Conservation (phyloP, 148 eudicot genomes). For the Camellia japonica region DNA sequence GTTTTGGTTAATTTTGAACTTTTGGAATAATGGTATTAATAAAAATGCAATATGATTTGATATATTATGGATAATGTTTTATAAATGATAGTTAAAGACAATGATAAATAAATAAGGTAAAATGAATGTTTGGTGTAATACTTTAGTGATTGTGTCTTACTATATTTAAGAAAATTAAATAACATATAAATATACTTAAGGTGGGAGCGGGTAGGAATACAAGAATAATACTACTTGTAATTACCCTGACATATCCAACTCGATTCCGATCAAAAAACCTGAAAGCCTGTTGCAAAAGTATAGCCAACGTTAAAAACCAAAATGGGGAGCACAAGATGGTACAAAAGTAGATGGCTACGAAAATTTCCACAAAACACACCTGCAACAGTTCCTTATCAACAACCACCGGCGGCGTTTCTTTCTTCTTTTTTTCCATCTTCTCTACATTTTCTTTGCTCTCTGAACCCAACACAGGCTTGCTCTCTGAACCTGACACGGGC, state of each 20-base stretch:
- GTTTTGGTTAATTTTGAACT: too few species aligned
- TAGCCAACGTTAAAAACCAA: not conserved
- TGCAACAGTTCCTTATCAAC: slow-evolving; percentile 77
- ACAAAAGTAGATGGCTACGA: not conserved
- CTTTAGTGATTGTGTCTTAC: too few species aligned
- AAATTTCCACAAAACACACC: slow-evolving; percentile 32
- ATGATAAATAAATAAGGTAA: too few species aligned
- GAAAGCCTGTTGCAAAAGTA: slow-evolving; percentile 63
- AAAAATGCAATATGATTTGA: too few species aligned
- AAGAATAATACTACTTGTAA: not conserved
- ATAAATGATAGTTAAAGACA: too few species aligned
- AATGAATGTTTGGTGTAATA: too few species aligned
- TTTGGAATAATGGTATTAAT: too few species aligned
- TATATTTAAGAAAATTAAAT: too few species aligned
- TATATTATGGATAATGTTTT: too few species aligned
- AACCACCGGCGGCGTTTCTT: slow-evolving; percentile 22
- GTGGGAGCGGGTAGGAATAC: not conserved
- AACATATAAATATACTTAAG: too few species aligned
- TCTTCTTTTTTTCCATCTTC: slow-evolving; percentile 38
- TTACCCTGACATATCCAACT: slow-evolving; percentile 87
- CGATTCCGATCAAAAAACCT: slow-evolving; percentile 95
- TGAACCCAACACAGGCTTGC: slow-evolving; percentile 23
- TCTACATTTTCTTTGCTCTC: slow-evolving; percentile 36
- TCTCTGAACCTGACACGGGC: slow-evolving; percentile 27
- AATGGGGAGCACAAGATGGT: not conserved